Evolutionary conservation across 2,329 filamentous ascomycete genomes (phyloP), one percentile per base, ranked within the genome.

Genomic region (Shiraia sp.): DNA sequence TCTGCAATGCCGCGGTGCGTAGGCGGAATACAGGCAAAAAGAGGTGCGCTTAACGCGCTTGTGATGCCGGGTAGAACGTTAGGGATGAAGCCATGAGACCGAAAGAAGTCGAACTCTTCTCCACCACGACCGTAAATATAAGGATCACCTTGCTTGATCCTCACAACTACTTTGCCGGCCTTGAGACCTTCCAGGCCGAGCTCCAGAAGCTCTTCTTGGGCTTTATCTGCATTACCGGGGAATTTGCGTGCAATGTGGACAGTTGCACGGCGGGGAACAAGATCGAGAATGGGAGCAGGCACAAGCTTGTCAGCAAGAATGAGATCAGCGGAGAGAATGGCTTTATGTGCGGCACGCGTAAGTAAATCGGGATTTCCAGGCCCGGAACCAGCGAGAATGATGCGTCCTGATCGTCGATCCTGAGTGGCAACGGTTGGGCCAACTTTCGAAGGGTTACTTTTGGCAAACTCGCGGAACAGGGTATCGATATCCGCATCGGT

Each of bases 191-290:
- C 80, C 2, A 96, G 76, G 0, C 90, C 93, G 57, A 89, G 79
- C 38, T 84, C 79, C 2, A 95, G 80, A 4, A 99, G 82, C 70
- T 99, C 93, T 61, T 91, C 84, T 66, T 99, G 93, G 0, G 93
- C 93, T 31, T 83, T 83, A 57, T 99, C 93, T 28, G 93, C 93
- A 69, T 99, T 97, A 15, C 93, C 93, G 1, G 93, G 93, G 71
- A 99, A 99, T 68, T 99, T 99, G 61, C 91, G 87, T 4, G 93
- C 92, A 57, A 99, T 99, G 59, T 89, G 84, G 10, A 97, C 86
- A 8, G 87, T 85, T 7, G 91, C 95, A 39, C 92, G 83, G 25
- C 93, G 88, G 2, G 93, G 93, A 41, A 97, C 87, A 12, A 99
- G 81, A 51, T 92, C 88, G 8, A 99, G 78, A 2, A 99, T 89